phyloP scores from a whole-genome alignment of 2,329 filamentous ascomycete species.

The Ophiostoma himal-ulmi region DNA sequence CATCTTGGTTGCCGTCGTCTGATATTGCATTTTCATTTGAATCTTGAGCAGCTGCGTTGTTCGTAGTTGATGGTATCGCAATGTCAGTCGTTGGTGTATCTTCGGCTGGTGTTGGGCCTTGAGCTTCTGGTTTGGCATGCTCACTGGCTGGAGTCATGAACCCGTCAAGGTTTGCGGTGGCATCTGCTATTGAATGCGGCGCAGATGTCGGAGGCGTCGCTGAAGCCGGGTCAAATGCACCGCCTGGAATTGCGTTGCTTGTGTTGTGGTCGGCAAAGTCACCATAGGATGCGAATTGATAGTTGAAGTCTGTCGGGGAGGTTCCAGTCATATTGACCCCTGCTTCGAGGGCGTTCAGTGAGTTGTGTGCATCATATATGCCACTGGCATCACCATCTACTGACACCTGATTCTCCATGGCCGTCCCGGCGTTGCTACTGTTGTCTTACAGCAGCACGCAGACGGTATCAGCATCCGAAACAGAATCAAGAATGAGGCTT shows the following conservation, averaged over 20 bases:
- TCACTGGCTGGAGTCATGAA: not conserved
- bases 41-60: not conserved
- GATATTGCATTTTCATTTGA: slow-evolving; percentile 29
- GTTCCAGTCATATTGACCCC: not conserved
- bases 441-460: slow-evolving; percentile 32
- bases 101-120: not conserved
- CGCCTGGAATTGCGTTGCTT: not conserved
- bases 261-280: not conserved
- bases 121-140: not conserved
- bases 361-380: not conserved
- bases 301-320: not conserved
- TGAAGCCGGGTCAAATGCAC: not conserved
- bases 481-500: slow-evolving; percentile 30
- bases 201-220: slow-evolving; percentile 3
- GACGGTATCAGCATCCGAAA: slow-evolving; percentile 32
- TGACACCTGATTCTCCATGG: slow-evolving; percentile 4
- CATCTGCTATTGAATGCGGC: slow-evolving; percentile 23
- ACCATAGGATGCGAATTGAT: not conserved
- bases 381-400: not conserved
- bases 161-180: slow-evolving; percentile 33
- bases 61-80: not conserved
- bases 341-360: not conserved
- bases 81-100: not conserved
- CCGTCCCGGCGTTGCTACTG: slow-evolving; percentile 24
- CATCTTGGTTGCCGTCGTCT: slow-evolving; percentile 42